These are phyloP conservation scores for Dendrobium nobile DNA, from an alignment of 106 monocot species.

Conservation along the genomic window DNA sequence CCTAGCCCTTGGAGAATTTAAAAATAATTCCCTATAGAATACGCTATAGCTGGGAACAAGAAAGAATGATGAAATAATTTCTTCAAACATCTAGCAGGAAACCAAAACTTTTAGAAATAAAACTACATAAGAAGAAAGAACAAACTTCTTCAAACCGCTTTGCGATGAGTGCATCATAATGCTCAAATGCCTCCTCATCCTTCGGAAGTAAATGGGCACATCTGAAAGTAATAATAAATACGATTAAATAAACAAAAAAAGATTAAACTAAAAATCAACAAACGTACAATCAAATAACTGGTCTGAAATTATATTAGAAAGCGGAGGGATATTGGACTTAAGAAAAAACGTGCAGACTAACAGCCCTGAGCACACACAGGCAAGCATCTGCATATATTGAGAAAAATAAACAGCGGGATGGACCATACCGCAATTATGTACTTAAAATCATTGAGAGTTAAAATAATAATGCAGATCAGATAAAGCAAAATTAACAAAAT, in stretches of 20 bases:
- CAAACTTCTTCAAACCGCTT: conserved; percentile 64
- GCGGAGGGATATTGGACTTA: not conserved
- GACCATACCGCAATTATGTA: not conserved
- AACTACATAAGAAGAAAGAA: conserved; percentile 2
- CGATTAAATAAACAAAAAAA: not conserved
- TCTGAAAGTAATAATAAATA: conserved; percentile 22
- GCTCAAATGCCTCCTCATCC: conserved; percentile 67
- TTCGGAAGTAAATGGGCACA: conserved; percentile 70
- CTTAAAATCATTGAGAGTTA: not conserved
- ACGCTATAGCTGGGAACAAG: not conserved
- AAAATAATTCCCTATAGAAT: not conserved
- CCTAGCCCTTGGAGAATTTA: not conserved
- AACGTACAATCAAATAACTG: not conserved
- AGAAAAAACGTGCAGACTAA: not conserved
- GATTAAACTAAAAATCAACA: not conserved
- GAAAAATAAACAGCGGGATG: not conserved
- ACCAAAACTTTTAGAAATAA: not conserved
- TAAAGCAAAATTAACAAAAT: conserved; percentile 1
- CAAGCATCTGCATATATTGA: not conserved
- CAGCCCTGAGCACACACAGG: not conserved
- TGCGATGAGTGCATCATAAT: conserved; percentile 42
- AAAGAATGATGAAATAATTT: not conserved
- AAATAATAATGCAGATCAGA: not conserved
- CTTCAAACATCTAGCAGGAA: conserved; percentile 1
- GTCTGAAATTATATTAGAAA: not conserved